phyloP scores from a whole-genome alignment of 805 yeast species.

The Ogataea paradorogensis region DNA sequence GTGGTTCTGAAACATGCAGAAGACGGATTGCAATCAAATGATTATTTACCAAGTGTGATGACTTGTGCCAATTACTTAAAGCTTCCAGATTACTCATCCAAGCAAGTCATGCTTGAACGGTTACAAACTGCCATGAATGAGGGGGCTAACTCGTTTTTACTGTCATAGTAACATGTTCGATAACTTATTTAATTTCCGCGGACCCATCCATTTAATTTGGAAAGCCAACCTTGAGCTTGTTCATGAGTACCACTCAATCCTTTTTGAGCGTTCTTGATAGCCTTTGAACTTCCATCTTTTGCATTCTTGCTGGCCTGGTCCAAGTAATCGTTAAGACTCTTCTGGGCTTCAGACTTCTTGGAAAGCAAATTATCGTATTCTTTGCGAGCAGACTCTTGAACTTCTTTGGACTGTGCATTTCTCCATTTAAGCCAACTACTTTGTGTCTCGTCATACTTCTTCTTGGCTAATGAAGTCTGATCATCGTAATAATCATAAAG shows the following conservation, averaged over 20 bases:
- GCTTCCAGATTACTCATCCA: constrained; percentile 74
- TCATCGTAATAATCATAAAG: constrained; percentile 24
- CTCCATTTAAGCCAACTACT: constrained; percentile 32
- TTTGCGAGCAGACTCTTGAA: constrained; percentile 27
- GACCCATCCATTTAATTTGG: constrained; percentile 21
- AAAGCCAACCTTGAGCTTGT: constrained; percentile 23
- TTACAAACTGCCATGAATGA: constrained; percentile 73
- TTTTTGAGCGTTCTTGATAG: constrained; percentile 17
- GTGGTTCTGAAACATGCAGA: constrained; percentile 86
- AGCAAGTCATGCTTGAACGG: constrained; percentile 55
- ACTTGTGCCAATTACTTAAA: constrained; percentile 95
- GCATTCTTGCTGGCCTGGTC: constrained; percentile 13
- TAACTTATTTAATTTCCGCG: constrained; percentile 16
- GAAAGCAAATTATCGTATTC: constrained; percentile 22
- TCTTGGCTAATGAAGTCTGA: constrained; percentile 25
- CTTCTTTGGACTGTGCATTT: constrained; percentile 28
- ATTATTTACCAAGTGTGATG: constrained; percentile 94
- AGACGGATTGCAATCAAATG: constrained; percentile 63
- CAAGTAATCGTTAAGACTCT: constrained; percentile 16
- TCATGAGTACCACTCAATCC: constrained; percentile 20
- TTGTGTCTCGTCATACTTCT: constrained; percentile 27
- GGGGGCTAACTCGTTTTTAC: constrained; percentile 83
- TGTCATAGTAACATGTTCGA: constrained; percentile 49
- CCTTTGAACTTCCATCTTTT: constrained; percentile 11
- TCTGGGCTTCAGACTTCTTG: constrained; percentile 25